Evolutionary conservation across 495 filamentous ascomycete genomes (phyloP), one percentile per base, ranked within the genome.

Genomic region (Neurospora discreta): DNA sequence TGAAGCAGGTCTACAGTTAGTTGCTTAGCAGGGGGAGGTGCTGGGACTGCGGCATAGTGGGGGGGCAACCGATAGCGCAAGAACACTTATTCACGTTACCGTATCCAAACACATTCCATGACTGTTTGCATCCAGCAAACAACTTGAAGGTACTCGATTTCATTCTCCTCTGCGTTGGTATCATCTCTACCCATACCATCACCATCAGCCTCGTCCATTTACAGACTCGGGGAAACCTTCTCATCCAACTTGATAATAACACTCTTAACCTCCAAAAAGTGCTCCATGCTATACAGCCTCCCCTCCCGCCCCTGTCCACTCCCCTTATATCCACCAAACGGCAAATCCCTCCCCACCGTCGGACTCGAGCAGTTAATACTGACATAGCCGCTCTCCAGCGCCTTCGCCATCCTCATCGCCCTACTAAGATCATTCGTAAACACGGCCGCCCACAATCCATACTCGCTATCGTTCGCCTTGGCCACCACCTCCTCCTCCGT

Each of bases 361-460:
- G 81, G 81, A 60, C 79, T 80, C 13, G 80, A 79, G 71, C 80
- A 83, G 73, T 85, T 85, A 69, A 85, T 75, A 10, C 77, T 82
- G 8, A 83, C 81, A 43, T 80, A 78, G 18, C 92, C 92, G 16
- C 90, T 90, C 81, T 92, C 85, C 15, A 94, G 80, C 75, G 85
- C 81, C 75, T 88, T 88, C 33, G 91, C 87, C 41, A 93, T 83
- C 41, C 88, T 84, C 77, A 93, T 88, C 44, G 90, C 92, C 75
- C 86, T 78, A 72, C 89, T 91, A 44, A 92, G 77, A 72, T 93
- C 85, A 72, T 84, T 85, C 18, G 91, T 93, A 75, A 92, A 94
- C 42, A 95, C 89, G 20, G 90, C 88, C 1, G 91, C 90, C 3
- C 90, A 90, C 16, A 94, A 86, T 58, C 92, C 93, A 44, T 90